Percentiles rank a stretch among this genome's conserved stretches.
Conservation (phyloP, 2,329 filamentous ascomycete species). For the Microcyclosporella mali region DNA sequence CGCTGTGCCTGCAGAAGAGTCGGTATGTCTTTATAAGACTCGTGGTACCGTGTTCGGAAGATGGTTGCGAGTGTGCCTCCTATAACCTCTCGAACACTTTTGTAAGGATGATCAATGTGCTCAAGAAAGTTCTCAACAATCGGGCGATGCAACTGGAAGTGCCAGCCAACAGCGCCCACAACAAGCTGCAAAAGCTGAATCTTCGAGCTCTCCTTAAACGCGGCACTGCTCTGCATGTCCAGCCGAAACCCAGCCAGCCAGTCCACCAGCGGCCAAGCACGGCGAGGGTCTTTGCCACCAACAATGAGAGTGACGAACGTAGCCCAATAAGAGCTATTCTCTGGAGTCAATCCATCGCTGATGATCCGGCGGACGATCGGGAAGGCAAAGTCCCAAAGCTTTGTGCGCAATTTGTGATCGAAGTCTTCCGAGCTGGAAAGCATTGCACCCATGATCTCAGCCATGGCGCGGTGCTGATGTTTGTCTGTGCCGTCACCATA, state of each 20-base stretch:
- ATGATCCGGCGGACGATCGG: constrained; percentile 82
- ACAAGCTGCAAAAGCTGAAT: constrained; percentile 84
- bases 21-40: constrained; percentile 78
- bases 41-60: constrained; percentile 86
- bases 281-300: constrained; percentile 81
- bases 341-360: constrained; percentile 84
- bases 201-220: constrained; percentile 98
- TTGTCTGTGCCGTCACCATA: constrained; percentile 94
- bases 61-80: constrained; percentile 82
- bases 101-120: constrained; percentile 96
- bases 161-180: constrained; percentile 86
- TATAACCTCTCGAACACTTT: constrained; percentile 91
- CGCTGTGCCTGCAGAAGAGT: constrained; percentile 74
- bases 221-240: constrained; percentile 91
- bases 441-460: constrained; percentile 85
- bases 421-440: constrained; percentile 76
- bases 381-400: constrained; percentile 83
- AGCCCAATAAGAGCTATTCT: constrained; percentile 92
- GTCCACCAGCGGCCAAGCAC: constrained; percentile 78
- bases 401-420: constrained; percentile 63
- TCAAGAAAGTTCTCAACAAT: constrained; percentile 82
- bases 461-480: constrained; percentile 91
- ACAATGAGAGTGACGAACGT: constrained; percentile 86
- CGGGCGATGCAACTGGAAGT: constrained; percentile 84
- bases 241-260: constrained; percentile 78